Evolutionary conservation across 176 grass and related monocot species (phyloP).

Genomic region (Oryza glumipatula): DNA sequence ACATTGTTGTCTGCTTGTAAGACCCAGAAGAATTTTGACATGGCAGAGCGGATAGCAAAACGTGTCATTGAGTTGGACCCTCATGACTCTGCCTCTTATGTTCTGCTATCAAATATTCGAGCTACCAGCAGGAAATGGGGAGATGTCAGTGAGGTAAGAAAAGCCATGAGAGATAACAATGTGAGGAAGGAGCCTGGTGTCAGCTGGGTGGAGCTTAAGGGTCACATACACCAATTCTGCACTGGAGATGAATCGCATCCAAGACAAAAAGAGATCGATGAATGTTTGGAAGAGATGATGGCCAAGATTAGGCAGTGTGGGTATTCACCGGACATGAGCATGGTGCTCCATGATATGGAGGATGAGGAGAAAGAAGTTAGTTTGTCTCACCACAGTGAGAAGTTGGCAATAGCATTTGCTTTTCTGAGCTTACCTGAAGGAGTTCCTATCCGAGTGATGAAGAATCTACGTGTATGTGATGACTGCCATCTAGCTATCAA

Average conservation of each 20-base stretch:
- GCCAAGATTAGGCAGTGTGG: conserved; percentile 59
- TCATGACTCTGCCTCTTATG: conserved; percentile 66
- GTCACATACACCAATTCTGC: conserved; percentile 66
- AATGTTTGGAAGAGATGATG: conserved; percentile 60
- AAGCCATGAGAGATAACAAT: conserved; percentile 57
- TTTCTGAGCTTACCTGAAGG: conserved; percentile 60
- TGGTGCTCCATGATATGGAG: conserved; percentile 79
- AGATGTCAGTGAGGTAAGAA: conserved; percentile 52
- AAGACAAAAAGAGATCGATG: conserved; percentile 50
- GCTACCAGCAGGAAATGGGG: conserved; percentile 60
- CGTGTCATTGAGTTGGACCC: conserved; percentile 65
- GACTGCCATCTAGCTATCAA: conserved; percentile 81
- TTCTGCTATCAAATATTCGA: conserved; percentile 75
- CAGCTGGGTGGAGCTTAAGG: conserved; percentile 77
- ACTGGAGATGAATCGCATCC: conserved; percentile 64
- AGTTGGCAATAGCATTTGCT: conserved; percentile 77
- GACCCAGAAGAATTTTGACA: conserved; percentile 59
- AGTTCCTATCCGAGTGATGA: conserved; percentile 74
- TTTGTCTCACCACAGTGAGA: conserved; percentile 75
- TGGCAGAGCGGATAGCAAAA: conserved; percentile 61
- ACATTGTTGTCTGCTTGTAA: conserved; percentile 73
- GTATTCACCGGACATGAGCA: conserved; percentile 65
- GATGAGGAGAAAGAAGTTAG: conserved; percentile 79
- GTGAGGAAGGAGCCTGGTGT: conserved; percentile 77
- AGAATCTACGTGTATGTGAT: conserved; percentile 76